Conservation (phyloP, 2,329 filamentous ascomycete genomes). For the Davidsoniella eucalypti region DNA sequence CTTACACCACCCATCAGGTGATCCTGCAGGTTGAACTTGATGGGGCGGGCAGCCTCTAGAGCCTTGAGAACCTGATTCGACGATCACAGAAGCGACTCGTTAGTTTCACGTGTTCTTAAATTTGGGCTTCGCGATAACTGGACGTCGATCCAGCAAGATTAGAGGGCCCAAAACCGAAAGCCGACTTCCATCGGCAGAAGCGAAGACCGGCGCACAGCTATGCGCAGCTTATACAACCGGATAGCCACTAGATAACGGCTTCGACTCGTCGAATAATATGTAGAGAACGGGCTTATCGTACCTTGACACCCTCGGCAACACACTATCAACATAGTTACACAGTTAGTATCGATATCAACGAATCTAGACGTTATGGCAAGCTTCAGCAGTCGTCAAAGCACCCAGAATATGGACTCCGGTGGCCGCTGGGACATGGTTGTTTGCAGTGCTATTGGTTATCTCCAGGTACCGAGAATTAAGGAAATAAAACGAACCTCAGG, state of each 20-base stretch:
- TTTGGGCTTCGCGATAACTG: too few relatives aligned
- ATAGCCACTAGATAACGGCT: too few relatives aligned
- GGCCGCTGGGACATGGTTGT: too few relatives aligned
- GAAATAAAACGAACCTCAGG: constrained; percentile 47
- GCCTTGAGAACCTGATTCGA: constrained; percentile 52
- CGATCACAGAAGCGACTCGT: neutral
- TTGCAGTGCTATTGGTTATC: too few relatives aligned
- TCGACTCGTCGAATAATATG: neutral
- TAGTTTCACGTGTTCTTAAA: too few relatives aligned
- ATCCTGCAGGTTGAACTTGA: constrained; percentile 75
- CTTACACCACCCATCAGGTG: constrained; percentile 84
- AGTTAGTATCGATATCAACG: too few relatives aligned
- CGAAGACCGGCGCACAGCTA: too few relatives aligned
- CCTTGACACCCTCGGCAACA: constrained; percentile 71
- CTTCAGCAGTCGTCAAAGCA: neutral
- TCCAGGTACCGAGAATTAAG: neutral
- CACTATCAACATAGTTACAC: constrained; percentile 32
- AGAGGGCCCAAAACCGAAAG: too few relatives aligned
- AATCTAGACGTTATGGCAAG: neutral
- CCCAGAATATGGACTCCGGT: neutral
- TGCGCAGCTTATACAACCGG: too few relatives aligned
- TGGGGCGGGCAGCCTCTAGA: constrained; percentile 53
- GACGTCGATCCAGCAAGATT: too few relatives aligned
- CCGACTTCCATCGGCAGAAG: too few relatives aligned
- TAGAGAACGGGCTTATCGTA: constrained; percentile 22